These are phyloP conservation scores for Globisporangium okanoganense DNA, from an alignment of 352 stramenopile species.

Conservation along the genomic window DNA sequence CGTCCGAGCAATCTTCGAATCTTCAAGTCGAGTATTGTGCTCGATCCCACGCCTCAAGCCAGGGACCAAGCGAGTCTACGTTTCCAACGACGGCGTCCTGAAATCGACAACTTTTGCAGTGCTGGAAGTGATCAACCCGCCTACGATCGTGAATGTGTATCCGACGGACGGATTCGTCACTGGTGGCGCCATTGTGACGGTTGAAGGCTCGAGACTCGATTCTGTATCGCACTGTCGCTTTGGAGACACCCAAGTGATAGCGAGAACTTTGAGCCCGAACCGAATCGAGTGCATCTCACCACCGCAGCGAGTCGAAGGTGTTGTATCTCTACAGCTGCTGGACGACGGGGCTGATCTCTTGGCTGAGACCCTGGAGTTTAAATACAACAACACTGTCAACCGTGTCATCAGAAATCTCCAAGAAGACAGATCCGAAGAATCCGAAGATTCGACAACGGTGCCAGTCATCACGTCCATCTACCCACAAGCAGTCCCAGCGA, in stretches of 20 bases:
- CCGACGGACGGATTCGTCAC: slow-evolving; percentile 23
- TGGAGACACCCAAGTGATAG: slow-evolving; percentile 29
- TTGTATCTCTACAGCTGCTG: slow-evolving; percentile 40
- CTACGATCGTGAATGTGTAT: slow-evolving; percentile 34
- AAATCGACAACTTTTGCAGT: slow-evolving; percentile 35
- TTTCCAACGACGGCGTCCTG: slow-evolving; percentile 49
- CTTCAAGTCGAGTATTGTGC: slow-evolving; percentile 32
- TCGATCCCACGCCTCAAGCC: slow-evolving; percentile 24
- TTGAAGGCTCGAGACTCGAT: slow-evolving; percentile 51
- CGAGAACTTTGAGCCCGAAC: slow-evolving; percentile 26
- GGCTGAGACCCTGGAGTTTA: slow-evolving; percentile 32
- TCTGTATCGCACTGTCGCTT: slow-evolving; percentile 73
- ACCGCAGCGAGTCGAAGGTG: slow-evolving; percentile 25
- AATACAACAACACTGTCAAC: slow-evolving; percentile 29
- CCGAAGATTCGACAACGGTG: background rate
- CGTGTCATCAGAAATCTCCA: background rate
- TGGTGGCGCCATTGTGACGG: slow-evolving; percentile 35
- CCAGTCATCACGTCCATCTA: slow-evolving; percentile 22
- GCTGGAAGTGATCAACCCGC: slow-evolving; percentile 46
- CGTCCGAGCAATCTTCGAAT: slow-evolving; percentile 29
- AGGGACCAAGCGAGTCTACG: slow-evolving; percentile 25
- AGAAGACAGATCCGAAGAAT: background rate
- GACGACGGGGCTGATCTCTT: slow-evolving; percentile 38
- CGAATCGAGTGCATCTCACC: slow-evolving; percentile 27
- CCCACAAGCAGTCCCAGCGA: slow-evolving; percentile 7